Conservation (phyloP, 306 rosid genomes). For the Glycine latifolia region DNA sequence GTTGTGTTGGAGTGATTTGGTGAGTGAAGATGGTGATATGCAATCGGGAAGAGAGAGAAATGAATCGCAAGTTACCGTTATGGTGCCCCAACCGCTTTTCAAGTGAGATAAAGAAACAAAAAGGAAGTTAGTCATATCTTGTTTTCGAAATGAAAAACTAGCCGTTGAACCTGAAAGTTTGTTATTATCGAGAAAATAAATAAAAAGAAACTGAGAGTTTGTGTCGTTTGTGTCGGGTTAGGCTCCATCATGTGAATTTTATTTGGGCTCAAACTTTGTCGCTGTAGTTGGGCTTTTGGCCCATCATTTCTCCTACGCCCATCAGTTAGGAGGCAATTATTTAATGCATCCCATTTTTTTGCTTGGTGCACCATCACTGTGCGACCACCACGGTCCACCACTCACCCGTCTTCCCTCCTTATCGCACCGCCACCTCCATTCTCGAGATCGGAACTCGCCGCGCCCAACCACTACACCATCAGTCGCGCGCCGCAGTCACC, state of each 20-base stretch:
- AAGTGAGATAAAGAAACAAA: background rate
- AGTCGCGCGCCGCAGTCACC: too few species aligned
- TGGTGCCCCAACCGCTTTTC: conserved; percentile 19
- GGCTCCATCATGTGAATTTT: background rate
- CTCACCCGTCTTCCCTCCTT: too few species aligned
- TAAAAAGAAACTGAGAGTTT: background rate
- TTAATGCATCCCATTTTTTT: too few species aligned
- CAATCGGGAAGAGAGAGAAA: conserved; percentile 32
- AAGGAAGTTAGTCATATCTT: background rate
- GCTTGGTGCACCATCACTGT: too few species aligned
- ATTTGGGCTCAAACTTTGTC: too few species aligned
- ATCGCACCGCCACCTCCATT: too few species aligned
- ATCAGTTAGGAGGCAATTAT: too few species aligned
- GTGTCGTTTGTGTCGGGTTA: background rate
- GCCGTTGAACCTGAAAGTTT: conserved; percentile 49
- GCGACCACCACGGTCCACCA: too few species aligned
- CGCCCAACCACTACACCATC: too few species aligned
- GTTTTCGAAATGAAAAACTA: conserved; percentile 45
- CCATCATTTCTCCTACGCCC: background rate
- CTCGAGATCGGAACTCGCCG: too few species aligned
- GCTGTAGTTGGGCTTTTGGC: background rate
- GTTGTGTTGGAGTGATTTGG: conserved; percentile 1
- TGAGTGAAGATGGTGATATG: background rate
- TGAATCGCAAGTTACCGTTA: conserved; percentile 45
- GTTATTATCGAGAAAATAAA: background rate